Base-by-base conservation (phyloP, 495 filamentous ascomycete species). In the Ramalina peruviana region DNA sequence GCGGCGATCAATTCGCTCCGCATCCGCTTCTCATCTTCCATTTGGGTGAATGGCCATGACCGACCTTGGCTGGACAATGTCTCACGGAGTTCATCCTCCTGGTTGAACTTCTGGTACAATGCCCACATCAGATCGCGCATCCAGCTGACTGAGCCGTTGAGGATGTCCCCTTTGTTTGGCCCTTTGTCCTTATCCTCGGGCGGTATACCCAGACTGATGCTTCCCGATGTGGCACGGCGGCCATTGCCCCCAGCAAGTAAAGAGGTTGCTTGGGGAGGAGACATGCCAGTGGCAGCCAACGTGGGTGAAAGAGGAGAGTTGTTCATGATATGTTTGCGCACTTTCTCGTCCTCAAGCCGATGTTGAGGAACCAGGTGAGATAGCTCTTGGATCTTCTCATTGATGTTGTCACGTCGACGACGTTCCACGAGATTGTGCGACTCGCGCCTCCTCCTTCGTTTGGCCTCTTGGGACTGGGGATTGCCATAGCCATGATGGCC, bases 121-220 rank as follows among this genome's bases (percentile, higher is more conserved):
- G 88, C 76, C 92, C 92, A 97, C 92, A 98, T 97, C 40, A 98
- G 70, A 66, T 98, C 92, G 41, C 90, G 81, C 52, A 83, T 95
- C 92, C 92, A 98, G 65, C 85, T 83, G 43, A 98, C 92, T 15
- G 92, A 85, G 26, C 92, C 92, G 61, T 97, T 97, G 48, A 98
- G 80, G 47, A 98, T 97, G 60, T 98, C 92, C 39, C 92, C 92
- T 67, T 98, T 98, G 72, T 97, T 97, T 0, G 92, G 92, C 1
- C 93, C 93, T 56, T 97, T 96, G 66, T 98, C 92, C 58, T 97
- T 98, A 54, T 98, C 92, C 57, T 98, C 92, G 25, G 90, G 78
- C 0, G 89, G 86, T 36, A 94, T 73, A 19, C 90, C 88, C 52
- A 88, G 85, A 4, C 86, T 93, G 52, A 96, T 94, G 60, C 83